These are phyloP conservation scores for Ophiocordyceps camponoti-saundersi DNA, from an alignment of 2,329 filamentous ascomycete species.

Conservation along the genomic window DNA sequence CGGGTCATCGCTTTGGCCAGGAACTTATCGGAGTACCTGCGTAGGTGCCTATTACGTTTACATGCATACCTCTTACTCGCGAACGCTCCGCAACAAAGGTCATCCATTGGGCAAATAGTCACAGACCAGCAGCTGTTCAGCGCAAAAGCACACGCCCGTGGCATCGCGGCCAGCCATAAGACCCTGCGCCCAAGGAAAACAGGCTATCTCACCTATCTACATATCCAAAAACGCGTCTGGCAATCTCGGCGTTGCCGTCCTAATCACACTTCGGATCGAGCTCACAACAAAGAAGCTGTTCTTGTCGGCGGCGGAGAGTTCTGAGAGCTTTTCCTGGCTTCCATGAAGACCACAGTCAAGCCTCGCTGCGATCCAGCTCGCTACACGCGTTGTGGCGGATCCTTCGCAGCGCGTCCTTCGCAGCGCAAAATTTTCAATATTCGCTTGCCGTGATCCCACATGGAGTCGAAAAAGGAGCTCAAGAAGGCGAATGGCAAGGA, in stretches of 20 bases:
- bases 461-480: not conserved
- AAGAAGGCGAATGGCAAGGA: slow-evolving; percentile 4
- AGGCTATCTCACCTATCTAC: not conserved
- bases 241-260: not conserved
- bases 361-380: not conserved
- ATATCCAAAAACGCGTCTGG: not conserved
- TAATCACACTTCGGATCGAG: not conserved
- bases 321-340: not conserved
- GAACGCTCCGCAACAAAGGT: not conserved
- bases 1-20: no score
- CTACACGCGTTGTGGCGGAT: not conserved
- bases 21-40: no score
- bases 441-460: not conserved
- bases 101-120: not conserved
- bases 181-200: not conserved
- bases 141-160: not conserved
- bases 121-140: not conserved
- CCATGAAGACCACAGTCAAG: not conserved
- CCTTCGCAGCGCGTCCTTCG: not conserved
- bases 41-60: no score
- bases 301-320: not conserved
- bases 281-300: not conserved
- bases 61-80: no score
- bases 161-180: not conserved
- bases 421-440: not conserved